phyloP scores from a whole-genome alignment of 257 asterid genomes.

The Gentiana dahurica region DNA sequence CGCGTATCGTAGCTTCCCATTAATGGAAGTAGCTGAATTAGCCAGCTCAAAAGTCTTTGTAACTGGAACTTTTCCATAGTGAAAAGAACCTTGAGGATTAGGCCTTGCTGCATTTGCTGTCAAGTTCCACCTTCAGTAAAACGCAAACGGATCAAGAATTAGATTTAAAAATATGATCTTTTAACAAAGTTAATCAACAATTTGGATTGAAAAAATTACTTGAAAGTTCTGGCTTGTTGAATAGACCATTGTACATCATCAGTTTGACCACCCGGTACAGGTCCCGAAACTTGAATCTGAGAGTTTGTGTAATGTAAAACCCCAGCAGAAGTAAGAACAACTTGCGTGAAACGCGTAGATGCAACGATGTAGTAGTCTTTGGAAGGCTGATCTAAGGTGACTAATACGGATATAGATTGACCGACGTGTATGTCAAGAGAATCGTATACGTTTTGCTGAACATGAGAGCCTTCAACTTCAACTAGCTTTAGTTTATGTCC shows the following conservation, averaged over 20 bases:
- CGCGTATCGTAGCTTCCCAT: slow-evolving; percentile 72
- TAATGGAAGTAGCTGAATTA: slow-evolving; percentile 61
- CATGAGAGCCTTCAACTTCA: slow-evolving; percentile 94
- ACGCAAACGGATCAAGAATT: not conserved
- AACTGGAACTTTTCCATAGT: slow-evolving; percentile 50
- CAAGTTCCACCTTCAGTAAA: slow-evolving; percentile 73
- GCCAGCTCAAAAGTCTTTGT: slow-evolving; percentile 63
- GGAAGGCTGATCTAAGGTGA: slow-evolving; percentile 68
- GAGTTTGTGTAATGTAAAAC: slow-evolving; percentile 73
- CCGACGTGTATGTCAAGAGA: slow-evolving; percentile 84
- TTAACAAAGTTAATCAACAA: too few relatives aligned
- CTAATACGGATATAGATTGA: slow-evolving; percentile 64
- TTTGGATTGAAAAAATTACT: slow-evolving; percentile 24
- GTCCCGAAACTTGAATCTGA: slow-evolving; percentile 45
- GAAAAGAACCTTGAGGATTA: slow-evolving; percentile 95
- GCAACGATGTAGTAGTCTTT: slow-evolving; percentile 81
- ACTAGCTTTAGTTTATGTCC: slow-evolving; percentile 79
- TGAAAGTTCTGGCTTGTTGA: slow-evolving; percentile 74
- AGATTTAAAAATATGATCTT: too few relatives aligned
- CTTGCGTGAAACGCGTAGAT: slow-evolving; percentile 54
- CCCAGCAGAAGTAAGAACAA: slow-evolving; percentile 38
- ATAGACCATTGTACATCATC: slow-evolving; percentile 53
- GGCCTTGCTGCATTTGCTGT: slow-evolving; percentile 99
- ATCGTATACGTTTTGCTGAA: slow-evolving; percentile 59
- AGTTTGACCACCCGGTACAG: slow-evolving; percentile 55